Evolutionary conservation across 2,329 filamentous ascomycete genomes (phyloP).

Genomic region (Diaporthe aspalathi): DNA sequence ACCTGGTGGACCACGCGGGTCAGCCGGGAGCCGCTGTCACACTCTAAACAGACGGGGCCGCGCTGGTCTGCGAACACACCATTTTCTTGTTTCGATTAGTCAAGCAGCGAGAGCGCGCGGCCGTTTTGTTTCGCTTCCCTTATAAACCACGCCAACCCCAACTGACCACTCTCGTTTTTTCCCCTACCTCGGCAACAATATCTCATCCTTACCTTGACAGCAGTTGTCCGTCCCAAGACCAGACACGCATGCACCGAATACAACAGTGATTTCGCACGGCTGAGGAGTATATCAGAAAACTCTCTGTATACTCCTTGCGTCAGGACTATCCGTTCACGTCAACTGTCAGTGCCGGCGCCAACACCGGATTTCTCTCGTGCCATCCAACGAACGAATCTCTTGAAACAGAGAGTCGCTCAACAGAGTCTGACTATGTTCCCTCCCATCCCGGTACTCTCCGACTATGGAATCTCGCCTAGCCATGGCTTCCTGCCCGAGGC

Average conservation of each 20-base stretch:
- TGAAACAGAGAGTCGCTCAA: conserved; percentile 18
- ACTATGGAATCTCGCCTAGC: conserved; percentile 82
- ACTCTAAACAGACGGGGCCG: not conserved
- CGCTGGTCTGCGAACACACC: conserved; percentile 7
- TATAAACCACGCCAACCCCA: conserved; percentile 31
- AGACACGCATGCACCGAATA: conserved; percentile 51
- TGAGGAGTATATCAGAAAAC: conserved; percentile 70
- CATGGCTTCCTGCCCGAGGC: conserved; percentile 91
- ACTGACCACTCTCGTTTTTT: conserved; percentile 1
- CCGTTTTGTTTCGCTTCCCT: conserved; percentile 12
- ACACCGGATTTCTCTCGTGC: not conserved
- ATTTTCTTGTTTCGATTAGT: conserved; percentile 20
- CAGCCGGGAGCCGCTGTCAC: conserved; percentile 8
- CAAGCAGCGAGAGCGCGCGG: conserved; percentile 28
- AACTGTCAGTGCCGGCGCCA: conserved; percentile 8
- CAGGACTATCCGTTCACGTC: conserved; percentile 54
- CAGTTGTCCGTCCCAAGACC: conserved; percentile 20
- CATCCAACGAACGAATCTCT: not conserved
- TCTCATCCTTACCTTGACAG: conserved; percentile 1
- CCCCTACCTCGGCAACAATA: conserved; percentile 29
- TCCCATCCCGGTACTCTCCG: conserved; percentile 71
- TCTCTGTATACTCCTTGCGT: conserved; percentile 74
- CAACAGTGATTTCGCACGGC: conserved; percentile 60
- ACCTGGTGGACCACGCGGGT: conserved; percentile 1
- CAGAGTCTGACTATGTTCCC: conserved; percentile 66